Base-by-base conservation (phyloP, 2,329 filamentous ascomycete genomes). In the Incumbomyces delicatus region DNA sequence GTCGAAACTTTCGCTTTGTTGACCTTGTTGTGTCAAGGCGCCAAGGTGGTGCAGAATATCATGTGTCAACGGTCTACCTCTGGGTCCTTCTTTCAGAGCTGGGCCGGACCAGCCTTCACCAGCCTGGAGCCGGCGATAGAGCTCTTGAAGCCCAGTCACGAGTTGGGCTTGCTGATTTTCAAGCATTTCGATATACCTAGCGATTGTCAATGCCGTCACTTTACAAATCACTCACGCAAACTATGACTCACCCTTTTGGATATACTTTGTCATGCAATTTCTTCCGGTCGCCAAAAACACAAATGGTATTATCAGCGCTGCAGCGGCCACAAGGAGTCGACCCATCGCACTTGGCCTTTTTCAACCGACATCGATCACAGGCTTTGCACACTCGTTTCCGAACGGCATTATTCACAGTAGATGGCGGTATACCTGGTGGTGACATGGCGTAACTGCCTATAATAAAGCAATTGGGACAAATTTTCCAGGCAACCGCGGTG, bases 301-400 rank as follows among this genome's bases (percentile, higher is more conserved):
- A 82, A 50, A 80, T 78, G 34, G 75, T 74, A 60, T 81, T 80
- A 61, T 82, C 78, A 50, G 75, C 70, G 58, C 75, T 75, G 63
- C 78, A 82, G 50, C 78, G 68, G 55, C 72, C 72, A 65, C 78
- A 82, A 14, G 78, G 77, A 55, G 68, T 75, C 32, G 73, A 68
- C 53, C 78, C 78, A 58, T 82, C 78, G 62, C 78, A 82, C 74
- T 82, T 82, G 60, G 77, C 81, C 60, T 82, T 82, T 64, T 82
- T 82, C 48, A 81, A 57, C 40, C 78, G 70, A 66, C 78, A 82
- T 49, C 78, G 71, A 63, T 82, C 78, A 62, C 78, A 82, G 18
- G 78, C 78, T 64, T 81, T 82, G 62, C 78, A 79, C 33, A 81
- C 78, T 58, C 78, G 70, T 64, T 82, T 81, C 55, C 78, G 63